Evolutionary conservation across 1,139 yeast species (phyloP).

Genomic region (Debaryomyces subglobosus): DNA sequence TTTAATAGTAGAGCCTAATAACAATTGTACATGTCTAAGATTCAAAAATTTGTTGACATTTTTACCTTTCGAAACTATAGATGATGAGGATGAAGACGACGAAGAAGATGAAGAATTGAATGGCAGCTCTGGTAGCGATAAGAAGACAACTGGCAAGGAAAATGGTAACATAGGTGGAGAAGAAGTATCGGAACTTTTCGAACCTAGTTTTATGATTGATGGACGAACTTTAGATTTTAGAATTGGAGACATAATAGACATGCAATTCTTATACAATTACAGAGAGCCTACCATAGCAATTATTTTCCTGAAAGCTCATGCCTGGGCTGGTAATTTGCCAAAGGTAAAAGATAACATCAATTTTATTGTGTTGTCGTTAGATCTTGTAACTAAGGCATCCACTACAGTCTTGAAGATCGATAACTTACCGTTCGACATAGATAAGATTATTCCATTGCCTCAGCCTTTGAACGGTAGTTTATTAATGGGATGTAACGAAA

Average conservation of each 20-base stretch:
- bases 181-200: slow-evolving; percentile 28
- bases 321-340: slow-evolving; percentile 78
- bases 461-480: slow-evolving; percentile 73
- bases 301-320: slow-evolving; percentile 60
- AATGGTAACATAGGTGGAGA: slow-evolving; percentile 8
- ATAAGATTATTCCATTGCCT: slow-evolving; percentile 62
- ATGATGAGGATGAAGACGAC: slow-evolving; percentile 47
- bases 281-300: slow-evolving; percentile 82
- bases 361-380: slow-evolving; percentile 67
- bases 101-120: slow-evolving; percentile 27
- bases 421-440: slow-evolving; percentile 75
- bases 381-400: slow-evolving; percentile 61
- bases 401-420: slow-evolving; percentile 67
- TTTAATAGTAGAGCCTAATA: slow-evolving; percentile 66
- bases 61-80: slow-evolving; percentile 60
- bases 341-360: slow-evolving; percentile 64
- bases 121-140: slow-evolving; percentile 16
- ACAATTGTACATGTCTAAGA: slow-evolving; percentile 63
- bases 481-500: slow-evolving; percentile 74
- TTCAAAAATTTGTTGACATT: slow-evolving; percentile 76
- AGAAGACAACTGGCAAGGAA: slow-evolving; percentile 6
- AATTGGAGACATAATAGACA: slow-evolving; percentile 63
- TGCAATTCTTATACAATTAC: slow-evolving; percentile 70
- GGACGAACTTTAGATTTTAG: slow-evolving; percentile 60
- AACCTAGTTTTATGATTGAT: slow-evolving; percentile 58